Evolutionary conservation across 208 protist species (phyloP).

Genomic region (Phytomonas serpens): DNA sequence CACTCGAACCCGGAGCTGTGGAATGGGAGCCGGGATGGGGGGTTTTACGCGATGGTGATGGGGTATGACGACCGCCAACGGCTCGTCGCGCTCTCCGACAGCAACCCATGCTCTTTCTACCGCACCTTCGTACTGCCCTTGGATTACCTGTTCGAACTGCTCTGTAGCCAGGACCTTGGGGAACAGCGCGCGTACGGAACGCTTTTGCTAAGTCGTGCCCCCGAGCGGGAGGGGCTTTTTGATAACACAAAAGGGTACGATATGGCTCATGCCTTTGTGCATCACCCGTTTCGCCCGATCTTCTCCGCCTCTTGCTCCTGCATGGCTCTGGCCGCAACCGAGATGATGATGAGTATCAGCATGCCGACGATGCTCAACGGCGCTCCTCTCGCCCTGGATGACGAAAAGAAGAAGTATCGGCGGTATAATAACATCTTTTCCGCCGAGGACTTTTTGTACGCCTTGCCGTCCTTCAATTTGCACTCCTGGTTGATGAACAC

Average conservation of each 20-base stretch:
- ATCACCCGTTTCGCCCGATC: constrained; percentile 86
- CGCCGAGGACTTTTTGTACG: constrained; percentile 80
- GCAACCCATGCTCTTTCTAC: constrained; percentile 64
- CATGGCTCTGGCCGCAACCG: constrained; percentile 78
- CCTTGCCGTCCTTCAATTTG: constrained; percentile 60
- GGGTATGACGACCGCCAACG: constrained; percentile 46
- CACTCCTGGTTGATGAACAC: constrained; percentile 35
- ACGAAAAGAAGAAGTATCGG: constrained; percentile 45
- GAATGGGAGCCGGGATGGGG: constrained; percentile 69
- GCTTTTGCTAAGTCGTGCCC: constrained; percentile 38
- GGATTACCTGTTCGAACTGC: constrained; percentile 39
- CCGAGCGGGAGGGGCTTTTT: constrained; percentile 42
- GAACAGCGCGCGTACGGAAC: constrained; percentile 58
- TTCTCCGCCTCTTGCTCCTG: constrained; percentile 68
- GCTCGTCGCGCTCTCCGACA: constrained; percentile 61
- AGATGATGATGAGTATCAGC: constrained; percentile 70
- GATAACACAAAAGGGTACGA: constrained; percentile 77
- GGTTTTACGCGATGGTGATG: constrained; percentile 73
- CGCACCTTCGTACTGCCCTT: constrained; percentile 63
- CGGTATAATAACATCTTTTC: constrained; percentile 83
- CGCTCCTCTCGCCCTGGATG: constrained; percentile 30
- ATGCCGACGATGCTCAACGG: constrained; percentile 31
- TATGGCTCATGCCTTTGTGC: constrained; percentile 68
- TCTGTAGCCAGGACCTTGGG: constrained; percentile 49
- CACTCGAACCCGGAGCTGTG: constrained; percentile 38